Percentiles rank a stretch among this genome's conserved stretches.
These are phyloP conservation scores for Tetrahymena malaccensis DNA, from an alignment of 73 alveolate genomes.

Conservation along the genomic window DNA sequence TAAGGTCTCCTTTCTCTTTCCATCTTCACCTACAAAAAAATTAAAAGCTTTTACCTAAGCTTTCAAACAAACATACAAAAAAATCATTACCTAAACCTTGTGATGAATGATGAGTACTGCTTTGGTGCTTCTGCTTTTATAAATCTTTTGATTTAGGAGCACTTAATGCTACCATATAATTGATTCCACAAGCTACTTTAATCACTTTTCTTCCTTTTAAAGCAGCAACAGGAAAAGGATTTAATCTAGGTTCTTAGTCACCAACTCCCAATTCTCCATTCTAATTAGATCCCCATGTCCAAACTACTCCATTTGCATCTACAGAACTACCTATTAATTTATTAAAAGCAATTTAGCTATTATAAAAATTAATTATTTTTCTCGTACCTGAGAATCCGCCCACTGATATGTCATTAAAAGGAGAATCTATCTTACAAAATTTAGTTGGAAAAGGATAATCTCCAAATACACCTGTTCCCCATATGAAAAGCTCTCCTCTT, in stretches of 20 bases:
- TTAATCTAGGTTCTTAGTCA: constrained; percentile 10
- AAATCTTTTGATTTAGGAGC: background rate
- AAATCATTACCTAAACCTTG: background rate
- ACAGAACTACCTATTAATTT: background rate
- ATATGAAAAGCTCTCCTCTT: constrained; percentile 17
- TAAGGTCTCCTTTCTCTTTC: background rate
- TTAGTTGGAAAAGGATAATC: constrained; percentile 12
- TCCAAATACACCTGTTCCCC: constrained; percentile 58
- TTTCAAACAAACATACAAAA: background rate
- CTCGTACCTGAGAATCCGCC: constrained; percentile 17
- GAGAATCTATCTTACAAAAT: background rate
- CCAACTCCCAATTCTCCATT: constrained; percentile 48
- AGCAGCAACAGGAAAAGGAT: constrained; percentile 20
- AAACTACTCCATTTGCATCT: constrained; percentile 15
- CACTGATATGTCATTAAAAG: constrained; percentile 10
- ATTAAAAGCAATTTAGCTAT: background rate
- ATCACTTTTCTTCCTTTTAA: constrained; percentile 25
- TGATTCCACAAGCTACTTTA: constrained; percentile 25
- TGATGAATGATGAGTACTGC: background rate
- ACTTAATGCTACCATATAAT: constrained; percentile 15
- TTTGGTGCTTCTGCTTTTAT: background rate
- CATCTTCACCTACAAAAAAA: background rate
- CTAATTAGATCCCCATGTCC: constrained; percentile 45
- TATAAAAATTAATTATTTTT: background rate
- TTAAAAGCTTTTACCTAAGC: background rate